Percentiles rank a stretch among this genome's conserved stretches.
These are phyloP conservation scores for Suillus weaverae DNA, from an alignment of 768 basidiomycete genomes.

Conservation along the genomic window DNA sequence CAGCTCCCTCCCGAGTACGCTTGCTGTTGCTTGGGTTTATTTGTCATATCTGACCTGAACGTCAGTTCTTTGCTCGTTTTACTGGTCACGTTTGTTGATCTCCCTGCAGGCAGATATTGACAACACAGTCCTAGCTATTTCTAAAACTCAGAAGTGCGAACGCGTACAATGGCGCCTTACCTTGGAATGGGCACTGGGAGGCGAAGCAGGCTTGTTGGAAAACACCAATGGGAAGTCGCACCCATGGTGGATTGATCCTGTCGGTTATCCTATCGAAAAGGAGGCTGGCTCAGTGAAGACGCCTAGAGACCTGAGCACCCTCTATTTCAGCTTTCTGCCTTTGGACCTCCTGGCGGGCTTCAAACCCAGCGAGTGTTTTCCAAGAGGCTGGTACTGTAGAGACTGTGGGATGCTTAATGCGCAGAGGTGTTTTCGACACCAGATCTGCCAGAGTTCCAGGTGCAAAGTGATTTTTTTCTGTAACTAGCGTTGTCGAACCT, in stretches of 20 bases:
- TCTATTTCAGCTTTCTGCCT: slow-evolving; percentile 30
- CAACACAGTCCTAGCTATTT: background rate
- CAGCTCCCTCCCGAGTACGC: slow-evolving; percentile 38
- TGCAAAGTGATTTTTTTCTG: slow-evolving; percentile 38
- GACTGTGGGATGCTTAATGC: slow-evolving; percentile 51
- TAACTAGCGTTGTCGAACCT: background rate
- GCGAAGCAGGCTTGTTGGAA: slow-evolving; percentile 39
- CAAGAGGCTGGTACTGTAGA: slow-evolving; percentile 49
- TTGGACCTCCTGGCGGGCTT: slow-evolving; percentile 32
- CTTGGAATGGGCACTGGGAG: slow-evolving; percentile 51
- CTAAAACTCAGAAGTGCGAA: slow-evolving; percentile 20
- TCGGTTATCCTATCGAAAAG: slow-evolving; percentile 15
- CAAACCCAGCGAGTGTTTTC: slow-evolving; percentile 35
- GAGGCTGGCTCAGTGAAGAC: slow-evolving; percentile 14
- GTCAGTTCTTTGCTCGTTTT: slow-evolving; percentile 22
- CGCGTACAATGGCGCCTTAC: slow-evolving; percentile 45
- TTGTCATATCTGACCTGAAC: slow-evolving; percentile 41
- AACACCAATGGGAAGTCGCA: slow-evolving; percentile 7
- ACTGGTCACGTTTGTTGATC: slow-evolving; percentile 1
- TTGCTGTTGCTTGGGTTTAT: slow-evolving; percentile 48
- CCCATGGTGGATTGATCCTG: slow-evolving; percentile 28
- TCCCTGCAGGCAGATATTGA: slow-evolving; percentile 18
- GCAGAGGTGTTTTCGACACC: slow-evolving; percentile 45
- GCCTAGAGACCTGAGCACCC: slow-evolving; percentile 28
- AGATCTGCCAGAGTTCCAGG: slow-evolving; percentile 40